Percentiles rank a stretch among this genome's conserved stretches.
These are phyloP conservation scores for Zangia roseola DNA, from an alignment of 768 basidiomycete genomes.

Conservation along the genomic window DNA sequence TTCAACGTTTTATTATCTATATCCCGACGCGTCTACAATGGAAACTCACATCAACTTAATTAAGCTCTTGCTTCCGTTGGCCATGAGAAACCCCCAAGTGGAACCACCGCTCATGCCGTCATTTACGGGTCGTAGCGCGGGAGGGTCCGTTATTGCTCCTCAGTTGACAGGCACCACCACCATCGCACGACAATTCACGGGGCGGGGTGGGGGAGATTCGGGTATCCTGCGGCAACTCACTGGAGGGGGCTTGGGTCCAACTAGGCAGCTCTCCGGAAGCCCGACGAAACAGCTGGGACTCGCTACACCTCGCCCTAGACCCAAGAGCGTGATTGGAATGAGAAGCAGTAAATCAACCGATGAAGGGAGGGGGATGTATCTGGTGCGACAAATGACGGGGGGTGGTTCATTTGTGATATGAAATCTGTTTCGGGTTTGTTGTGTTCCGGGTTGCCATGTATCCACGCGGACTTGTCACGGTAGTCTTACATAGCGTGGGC, in stretches of 20 bases:
- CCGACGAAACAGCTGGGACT: conserved; percentile 68
- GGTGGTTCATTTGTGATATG: conserved; percentile 30
- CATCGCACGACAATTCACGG: conserved; percentile 74
- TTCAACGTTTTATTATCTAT: not conserved
- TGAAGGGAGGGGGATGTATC: conserved; percentile 67
- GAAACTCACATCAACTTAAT: conserved; percentile 11
- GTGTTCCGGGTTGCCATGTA: conserved; percentile 13
- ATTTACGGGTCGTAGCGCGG: conserved; percentile 39
- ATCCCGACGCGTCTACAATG: not conserved
- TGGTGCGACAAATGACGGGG: conserved; percentile 80
- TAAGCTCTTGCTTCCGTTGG: conserved; percentile 56
- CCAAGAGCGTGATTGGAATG: conserved; percentile 77
- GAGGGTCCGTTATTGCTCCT: conserved; percentile 36
- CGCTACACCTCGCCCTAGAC: conserved; percentile 50
- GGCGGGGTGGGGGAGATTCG: conserved; percentile 42
- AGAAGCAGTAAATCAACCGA: conserved; percentile 60
- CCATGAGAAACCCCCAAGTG: conserved; percentile 47
- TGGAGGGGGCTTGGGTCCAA: conserved; percentile 65
- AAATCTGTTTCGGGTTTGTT: conserved; percentile 5
- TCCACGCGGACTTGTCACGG: conserved; percentile 4
- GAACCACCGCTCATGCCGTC: conserved; percentile 51
- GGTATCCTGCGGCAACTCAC: conserved; percentile 55
- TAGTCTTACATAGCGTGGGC: not conserved
- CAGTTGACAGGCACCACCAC: conserved; percentile 73
- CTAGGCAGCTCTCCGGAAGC: conserved; percentile 60